Evolutionary conservation across 2,329 filamentous ascomycete genomes (phyloP), one percentile per base, ranked within the genome.

Genomic region (Alternaria conjuncta): DNA sequence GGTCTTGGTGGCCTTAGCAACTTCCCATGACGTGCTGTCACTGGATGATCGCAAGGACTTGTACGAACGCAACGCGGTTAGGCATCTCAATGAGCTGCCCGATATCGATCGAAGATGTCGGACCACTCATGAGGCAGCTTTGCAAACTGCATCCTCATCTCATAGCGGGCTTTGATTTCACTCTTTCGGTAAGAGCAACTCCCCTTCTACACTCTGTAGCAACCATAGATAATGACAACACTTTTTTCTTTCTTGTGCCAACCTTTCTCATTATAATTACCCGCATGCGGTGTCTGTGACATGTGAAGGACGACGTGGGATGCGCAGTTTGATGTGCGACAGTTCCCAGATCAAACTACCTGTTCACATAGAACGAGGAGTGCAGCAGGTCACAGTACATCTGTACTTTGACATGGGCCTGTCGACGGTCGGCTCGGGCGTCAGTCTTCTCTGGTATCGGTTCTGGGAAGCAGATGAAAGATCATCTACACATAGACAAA

Each of bases 191-290:
- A 41, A 41, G 8, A 41, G 36, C 36, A 41, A 41, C 36, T 18
- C 36, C 36, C n/a, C 36, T 18, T 41, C 36, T 18, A 41, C 4
- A 41, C 36, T 41, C 36, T 18, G n/a, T 41, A 41, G 36, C 36
- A 41, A 41, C n/a, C 36, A 41, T 41, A 0, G n/a, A 41, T 41
- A 41, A 41, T 41, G 36, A 41, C 1, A 0, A 0, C 36, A 18
- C 36, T 0, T 41, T 18, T 41, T 25, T 2, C 23, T 47, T n/a
- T 26, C 45, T 8, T 15, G 21, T 25, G 15, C 15, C 15, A 25
- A 25, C 0, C 13, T 2, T 47, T 18, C 2, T 1, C 2, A 47
- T n/a, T 11, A 25, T 4, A 3, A 5, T 26, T 3, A 26, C 1
- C 45, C 3, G 21, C 0, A 1, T 25, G 6, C 26, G 18, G 9